phyloP scores from a whole-genome alignment of 805 yeast genomes.

The Hanseniaspora vineae region DNA sequence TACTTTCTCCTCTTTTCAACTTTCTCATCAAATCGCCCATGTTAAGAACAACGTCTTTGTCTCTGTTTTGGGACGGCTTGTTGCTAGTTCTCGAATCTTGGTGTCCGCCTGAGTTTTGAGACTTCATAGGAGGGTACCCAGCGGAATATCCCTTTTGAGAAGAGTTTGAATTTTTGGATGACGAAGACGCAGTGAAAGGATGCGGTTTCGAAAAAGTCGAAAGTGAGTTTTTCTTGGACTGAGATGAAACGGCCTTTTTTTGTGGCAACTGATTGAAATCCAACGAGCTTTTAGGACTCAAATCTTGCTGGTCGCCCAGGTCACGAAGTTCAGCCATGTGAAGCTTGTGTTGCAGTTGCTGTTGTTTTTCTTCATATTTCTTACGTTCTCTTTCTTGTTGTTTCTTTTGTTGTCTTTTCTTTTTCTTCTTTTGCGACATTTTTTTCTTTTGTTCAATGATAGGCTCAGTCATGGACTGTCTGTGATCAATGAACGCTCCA shows the following conservation, averaged over 20 bases:
- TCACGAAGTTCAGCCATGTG: no score
- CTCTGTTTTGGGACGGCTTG: neutral
- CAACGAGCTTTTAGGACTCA: neutral
- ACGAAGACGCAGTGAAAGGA: neutral
- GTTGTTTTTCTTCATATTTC: constrained; percentile 13
- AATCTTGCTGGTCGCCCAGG: no score
- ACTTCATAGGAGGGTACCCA: neutral
- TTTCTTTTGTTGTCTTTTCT: constrained; percentile 5
- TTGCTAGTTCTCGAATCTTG: neutral
- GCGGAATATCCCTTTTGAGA: neutral
- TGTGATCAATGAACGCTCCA: constrained; percentile 6
- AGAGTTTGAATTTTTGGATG: neutral
- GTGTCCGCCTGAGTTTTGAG: neutral
- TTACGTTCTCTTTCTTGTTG: constrained; percentile 1
- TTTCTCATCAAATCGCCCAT: constrained; percentile 1
- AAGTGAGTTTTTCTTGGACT: no score
- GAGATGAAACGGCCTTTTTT: no score
- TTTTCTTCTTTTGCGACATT: constrained; percentile 8
- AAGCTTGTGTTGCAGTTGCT: constrained; percentile 23
- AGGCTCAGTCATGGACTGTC: constrained; percentile 7
- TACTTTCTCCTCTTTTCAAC: constrained; percentile 1
- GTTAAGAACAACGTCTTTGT: neutral
- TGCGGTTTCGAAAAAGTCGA: no score
- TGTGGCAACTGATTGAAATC: neutral
- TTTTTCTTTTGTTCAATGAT: constrained; percentile 5